phyloP scores from a whole-genome alignment of 345 rosid genomes.

The Chamaenerion angustifolium region DNA sequence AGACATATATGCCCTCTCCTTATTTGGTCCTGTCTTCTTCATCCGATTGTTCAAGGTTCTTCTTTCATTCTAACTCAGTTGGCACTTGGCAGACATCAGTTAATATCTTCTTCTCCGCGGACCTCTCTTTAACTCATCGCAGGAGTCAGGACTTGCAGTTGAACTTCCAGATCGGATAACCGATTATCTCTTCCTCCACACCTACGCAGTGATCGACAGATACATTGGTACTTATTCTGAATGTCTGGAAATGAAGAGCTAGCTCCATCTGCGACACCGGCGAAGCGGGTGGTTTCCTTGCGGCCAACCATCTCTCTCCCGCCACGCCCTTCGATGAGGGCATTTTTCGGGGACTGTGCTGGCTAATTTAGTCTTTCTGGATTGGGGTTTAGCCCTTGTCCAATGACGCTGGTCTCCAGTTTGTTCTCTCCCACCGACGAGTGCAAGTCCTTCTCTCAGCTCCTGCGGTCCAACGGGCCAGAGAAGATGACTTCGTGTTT shows the following conservation, averaged over 20 bases:
- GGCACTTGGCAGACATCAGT: too few species aligned
- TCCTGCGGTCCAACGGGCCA: slow-evolving; percentile 23
- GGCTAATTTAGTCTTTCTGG: slow-evolving; percentile 7
- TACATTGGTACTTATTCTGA: too few species aligned
- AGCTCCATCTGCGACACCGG: slow-evolving; percentile 10
- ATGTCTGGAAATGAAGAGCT: slow-evolving; percentile 21
- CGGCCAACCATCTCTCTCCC: slow-evolving; percentile 52
- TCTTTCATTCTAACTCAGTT: too few species aligned
- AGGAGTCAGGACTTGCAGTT: too few species aligned
- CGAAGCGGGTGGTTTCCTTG: slow-evolving; percentile 13
- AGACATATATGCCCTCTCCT: too few species aligned
- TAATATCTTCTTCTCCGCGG: too few species aligned
- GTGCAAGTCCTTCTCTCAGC: slow-evolving; percentile 67
- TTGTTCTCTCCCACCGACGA: slow-evolving; percentile 67
- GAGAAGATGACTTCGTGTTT: slow-evolving; percentile 9
- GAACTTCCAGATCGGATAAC: too few species aligned
- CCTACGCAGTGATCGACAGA: too few species aligned
- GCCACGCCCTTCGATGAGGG: slow-evolving; percentile 37
- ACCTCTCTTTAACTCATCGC: too few species aligned
- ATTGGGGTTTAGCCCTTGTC: slow-evolving; percentile 77
- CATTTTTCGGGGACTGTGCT: slow-evolving; percentile 16
- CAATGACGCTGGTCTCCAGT: slow-evolving; percentile 78
- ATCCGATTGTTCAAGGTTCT: too few species aligned
- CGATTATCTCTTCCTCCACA: too few species aligned
- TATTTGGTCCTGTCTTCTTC: too few species aligned